Conservation (phyloP, 1,284 basidiomycete species). For the Moesziomyces globuligerus region DNA sequence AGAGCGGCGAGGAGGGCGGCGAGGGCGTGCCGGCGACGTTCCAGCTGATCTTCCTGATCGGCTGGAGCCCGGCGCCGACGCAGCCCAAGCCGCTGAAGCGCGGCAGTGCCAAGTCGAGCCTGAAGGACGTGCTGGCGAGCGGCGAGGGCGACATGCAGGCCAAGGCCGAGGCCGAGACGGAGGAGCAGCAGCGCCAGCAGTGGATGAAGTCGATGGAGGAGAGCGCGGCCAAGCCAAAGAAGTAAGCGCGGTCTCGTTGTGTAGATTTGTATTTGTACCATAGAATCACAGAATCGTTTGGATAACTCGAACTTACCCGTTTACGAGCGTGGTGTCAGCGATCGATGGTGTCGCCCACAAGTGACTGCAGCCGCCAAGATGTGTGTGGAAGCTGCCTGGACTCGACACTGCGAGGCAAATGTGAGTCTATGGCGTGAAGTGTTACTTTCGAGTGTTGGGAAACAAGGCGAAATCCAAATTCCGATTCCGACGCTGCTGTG, state of each 20-base stretch:
- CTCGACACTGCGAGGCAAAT: too few relatives aligned
- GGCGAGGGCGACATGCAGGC: conserved; percentile 27
- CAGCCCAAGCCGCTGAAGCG: conserved; percentile 86
- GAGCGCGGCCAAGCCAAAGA: conserved; percentile 6
- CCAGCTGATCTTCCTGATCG: conserved; percentile 96
- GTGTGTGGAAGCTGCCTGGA: too few relatives aligned
- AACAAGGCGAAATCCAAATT: too few relatives aligned
- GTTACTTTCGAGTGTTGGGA: too few relatives aligned
- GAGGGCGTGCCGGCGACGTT: conserved; percentile 93
- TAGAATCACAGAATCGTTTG: too few relatives aligned
- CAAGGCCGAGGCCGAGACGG: conserved; percentile 18
- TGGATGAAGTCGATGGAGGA: conserved; percentile 41
- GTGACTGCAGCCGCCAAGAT: too few relatives aligned
- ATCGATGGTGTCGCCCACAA: too few relatives aligned
- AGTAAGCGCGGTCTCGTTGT: background rate
- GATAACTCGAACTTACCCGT: too few relatives aligned
- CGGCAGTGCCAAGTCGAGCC: conserved; percentile 81
- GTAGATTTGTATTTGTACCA: conserved; percentile 12
- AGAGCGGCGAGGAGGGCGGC: conserved; percentile 6
- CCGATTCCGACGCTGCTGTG: too few relatives aligned
- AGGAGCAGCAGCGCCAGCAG: conserved; percentile 17
- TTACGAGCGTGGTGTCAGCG: too few relatives aligned
- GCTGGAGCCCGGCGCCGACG: conserved; percentile 91
- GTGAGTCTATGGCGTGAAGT: too few relatives aligned
- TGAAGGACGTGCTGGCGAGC: conserved; percentile 74